A percentile compares a stretch with the other conserved stretches of the same genome.
Conservation (phyloP, 2,329 filamentous ascomycete species). For the Cordyceps farinosa region DNA sequence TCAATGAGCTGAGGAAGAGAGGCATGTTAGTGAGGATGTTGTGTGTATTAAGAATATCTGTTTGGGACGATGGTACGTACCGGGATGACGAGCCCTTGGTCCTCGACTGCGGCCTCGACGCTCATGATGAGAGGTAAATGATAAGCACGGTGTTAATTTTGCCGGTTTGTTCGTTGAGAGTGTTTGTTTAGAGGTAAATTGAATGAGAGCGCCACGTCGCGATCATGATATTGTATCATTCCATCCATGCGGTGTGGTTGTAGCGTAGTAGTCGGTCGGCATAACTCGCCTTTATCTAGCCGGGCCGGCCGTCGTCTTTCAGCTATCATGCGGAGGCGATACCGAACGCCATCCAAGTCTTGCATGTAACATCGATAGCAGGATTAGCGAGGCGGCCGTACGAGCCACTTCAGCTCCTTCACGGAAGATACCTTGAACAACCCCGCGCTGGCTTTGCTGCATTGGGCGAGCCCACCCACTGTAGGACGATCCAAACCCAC, state of each 20-base stretch:
- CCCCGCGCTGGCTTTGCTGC: not conserved
- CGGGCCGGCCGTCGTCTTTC: not conserved
- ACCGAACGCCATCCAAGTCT: not conserved
- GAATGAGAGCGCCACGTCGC: no score
- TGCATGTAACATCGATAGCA: not conserved
- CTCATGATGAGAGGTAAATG: conserved; percentile 2
- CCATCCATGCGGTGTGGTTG: not conserved
- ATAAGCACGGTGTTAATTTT: not conserved
- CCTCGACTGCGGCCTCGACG: conserved; percentile 42
- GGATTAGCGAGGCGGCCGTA: not conserved
- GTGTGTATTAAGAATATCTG: no score
- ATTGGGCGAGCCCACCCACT: not conserved
- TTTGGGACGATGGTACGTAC: conserved; percentile 33
- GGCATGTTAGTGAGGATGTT: conserved; percentile 22
- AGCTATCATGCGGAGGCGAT: not conserved
- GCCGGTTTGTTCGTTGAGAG: no score
- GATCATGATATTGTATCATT: not conserved
- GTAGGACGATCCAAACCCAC: not conserved
- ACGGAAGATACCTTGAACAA: not conserved
- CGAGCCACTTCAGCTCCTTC: not conserved
- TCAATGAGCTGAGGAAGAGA: conserved; percentile 63
- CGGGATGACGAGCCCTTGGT: conserved; percentile 53
- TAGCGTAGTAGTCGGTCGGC: not conserved
- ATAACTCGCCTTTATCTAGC: not conserved
- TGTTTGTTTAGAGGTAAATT: not conserved